Conservation (phyloP, 768 basidiomycete species). For the Trametes meyenii region DNA sequence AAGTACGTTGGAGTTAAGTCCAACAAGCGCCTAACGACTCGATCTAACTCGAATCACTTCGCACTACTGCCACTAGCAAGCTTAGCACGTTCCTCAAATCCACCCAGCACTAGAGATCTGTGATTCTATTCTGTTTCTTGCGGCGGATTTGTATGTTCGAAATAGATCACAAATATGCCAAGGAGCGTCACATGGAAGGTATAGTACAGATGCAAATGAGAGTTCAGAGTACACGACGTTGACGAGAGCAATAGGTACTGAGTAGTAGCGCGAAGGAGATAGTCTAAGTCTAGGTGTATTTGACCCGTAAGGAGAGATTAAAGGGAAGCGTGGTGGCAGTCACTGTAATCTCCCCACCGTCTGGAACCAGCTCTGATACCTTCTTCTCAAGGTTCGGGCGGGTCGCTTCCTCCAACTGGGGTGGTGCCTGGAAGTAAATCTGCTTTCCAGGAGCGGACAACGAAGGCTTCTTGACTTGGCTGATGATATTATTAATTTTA, state of each 20-base stretch:
- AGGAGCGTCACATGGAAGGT: too few species aligned
- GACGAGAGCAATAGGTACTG: slow-evolving; percentile 15
- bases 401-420: slow-evolving; percentile 86
- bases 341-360: slow-evolving; percentile 81
- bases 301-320: slow-evolving; percentile 69
- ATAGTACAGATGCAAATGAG: slow-evolving; percentile 1
- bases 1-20: too few species aligned
- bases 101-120: too few species aligned
- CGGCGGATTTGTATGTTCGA: too few species aligned
- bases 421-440: slow-evolving; percentile 93
- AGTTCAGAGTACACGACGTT: background rate
- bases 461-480: slow-evolving; percentile 97
- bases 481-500: slow-evolving; percentile 35
- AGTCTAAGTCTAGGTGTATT: slow-evolving; percentile 44
- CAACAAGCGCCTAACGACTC: too few species aligned
- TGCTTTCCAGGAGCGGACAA: slow-evolving; percentile 74
- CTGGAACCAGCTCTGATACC: slow-evolving; percentile 76
- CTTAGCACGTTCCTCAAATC: too few species aligned
- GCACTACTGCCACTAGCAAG: too few species aligned
- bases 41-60: too few species aligned
- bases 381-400: slow-evolving; percentile 90
- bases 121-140: too few species aligned
- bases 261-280: background rate
- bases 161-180: too few species aligned
- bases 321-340: slow-evolving; percentile 92